Evolutionary conservation across 2,329 filamentous ascomycete genomes (phyloP), one percentile per base, ranked within the genome.

Genomic region (Parascedosporium putredinis): DNA sequence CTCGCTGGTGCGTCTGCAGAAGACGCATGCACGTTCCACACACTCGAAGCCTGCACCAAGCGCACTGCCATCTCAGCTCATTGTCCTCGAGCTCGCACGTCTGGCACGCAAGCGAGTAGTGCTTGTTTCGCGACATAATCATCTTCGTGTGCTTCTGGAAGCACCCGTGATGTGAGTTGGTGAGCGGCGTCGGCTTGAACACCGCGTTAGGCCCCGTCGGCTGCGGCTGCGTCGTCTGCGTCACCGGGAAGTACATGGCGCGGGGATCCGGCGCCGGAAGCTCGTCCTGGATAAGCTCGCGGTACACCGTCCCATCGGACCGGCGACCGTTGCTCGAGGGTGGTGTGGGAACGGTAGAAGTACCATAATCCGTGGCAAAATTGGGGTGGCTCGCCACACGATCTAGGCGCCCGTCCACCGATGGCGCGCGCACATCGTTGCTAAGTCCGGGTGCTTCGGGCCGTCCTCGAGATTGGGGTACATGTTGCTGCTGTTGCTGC

Each of bases 31-130:
- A 81, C 2, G 62, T 54, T 27, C 67, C 64, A 60, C 77, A 81
- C 51, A 79, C 68, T 47, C 75, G 70, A 45, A 79, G 56, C 52
- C 69, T 65, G 60, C 75, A 79, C 59, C 71, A 75, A 12, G 62
- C 61, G 58, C 75, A 79, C 18, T 64, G 65, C 61, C 64, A 72
- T 31, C 75, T 70, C 53, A 69, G 62, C 42, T 69, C 66, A 5
- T 59, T 56, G 51, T 78, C 73, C 46, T 65, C 63, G 51, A 64
- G 65, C 48, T 67, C 66, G 60, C 77, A 81, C 3, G 71, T 67
- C 60, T 77, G 73, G 59, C 77, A 81, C 9, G 72, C 66, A 18
- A 79, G 64, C 2, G 75, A 67, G 57, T 78, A 74, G 56, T 69
- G 59, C 44, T 58, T 61, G 59, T 80, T 79, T 52, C 64, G 62